These are phyloP conservation scores for Paracorniculantispora psalliotae DNA, from an alignment of 2,329 filamentous ascomycete species.

Conservation along the genomic window DNA sequence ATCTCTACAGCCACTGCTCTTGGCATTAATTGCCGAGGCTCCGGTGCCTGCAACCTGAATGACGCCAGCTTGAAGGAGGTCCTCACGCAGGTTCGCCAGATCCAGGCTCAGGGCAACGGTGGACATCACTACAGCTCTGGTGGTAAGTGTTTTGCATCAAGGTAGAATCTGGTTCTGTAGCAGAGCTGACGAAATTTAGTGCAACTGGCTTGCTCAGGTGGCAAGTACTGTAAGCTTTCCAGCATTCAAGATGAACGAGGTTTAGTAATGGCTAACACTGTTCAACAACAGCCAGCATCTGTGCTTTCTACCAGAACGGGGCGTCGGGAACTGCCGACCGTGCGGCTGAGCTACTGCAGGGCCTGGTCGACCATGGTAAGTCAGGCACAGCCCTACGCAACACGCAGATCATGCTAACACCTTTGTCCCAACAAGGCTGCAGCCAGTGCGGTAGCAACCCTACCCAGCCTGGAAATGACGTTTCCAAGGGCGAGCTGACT, in stretches of 20 bases:
- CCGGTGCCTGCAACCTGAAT: conserved; percentile 16
- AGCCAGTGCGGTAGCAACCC: conserved; percentile 17
- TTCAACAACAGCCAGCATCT: conserved; percentile 9
- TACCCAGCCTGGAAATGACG: conserved; percentile 18
- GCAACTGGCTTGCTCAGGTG: conserved; percentile 17
- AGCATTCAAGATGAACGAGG: not conserved
- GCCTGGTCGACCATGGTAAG: conserved; percentile 15
- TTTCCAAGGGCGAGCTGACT: conserved; percentile 17
- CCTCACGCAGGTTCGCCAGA: conserved; percentile 13
- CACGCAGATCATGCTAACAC: not conserved
- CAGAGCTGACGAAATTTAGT: conserved; percentile 4
- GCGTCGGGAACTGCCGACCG: conserved; percentile 16
- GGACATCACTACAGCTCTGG: conserved; percentile 13
- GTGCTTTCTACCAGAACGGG: conserved; percentile 19
- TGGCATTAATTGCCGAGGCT: conserved; percentile 19
- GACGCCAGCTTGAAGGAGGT: conserved; percentile 14
- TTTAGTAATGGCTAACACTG: not conserved
- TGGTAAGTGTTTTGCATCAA: not conserved
- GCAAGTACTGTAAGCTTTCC: conserved; percentile 3
- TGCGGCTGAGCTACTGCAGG: conserved; percentile 14
- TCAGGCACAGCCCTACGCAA: too few relatives aligned
- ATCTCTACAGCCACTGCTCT: conserved; percentile 11
- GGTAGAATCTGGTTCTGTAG: too few relatives aligned
- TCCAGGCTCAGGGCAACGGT: conserved; percentile 16
- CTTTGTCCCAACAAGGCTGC: conserved; percentile 8